phyloP scores from a whole-genome alignment of 129 eudicot genomes.

The Flaveria sonorensis region DNA sequence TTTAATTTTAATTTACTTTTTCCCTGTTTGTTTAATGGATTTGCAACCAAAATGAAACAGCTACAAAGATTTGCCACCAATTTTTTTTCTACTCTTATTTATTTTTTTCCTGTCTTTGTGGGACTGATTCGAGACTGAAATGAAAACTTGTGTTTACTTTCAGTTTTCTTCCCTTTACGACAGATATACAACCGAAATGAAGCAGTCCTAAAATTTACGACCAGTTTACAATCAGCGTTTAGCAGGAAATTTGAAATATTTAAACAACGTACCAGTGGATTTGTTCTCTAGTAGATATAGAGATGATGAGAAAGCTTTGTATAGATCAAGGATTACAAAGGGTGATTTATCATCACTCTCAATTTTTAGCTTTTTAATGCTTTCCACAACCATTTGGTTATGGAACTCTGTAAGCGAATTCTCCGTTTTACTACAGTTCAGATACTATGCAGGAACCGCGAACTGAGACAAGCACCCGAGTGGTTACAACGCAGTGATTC shows the following conservation, averaged over 20 bases:
- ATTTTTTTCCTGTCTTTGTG: no score
- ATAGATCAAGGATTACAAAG: slow-evolving; percentile 53
- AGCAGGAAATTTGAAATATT: neutral
- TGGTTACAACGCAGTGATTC: slow-evolving; percentile 55
- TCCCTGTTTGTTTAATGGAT: no score
- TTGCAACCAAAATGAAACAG: no score
- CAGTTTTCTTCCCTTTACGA: no score
- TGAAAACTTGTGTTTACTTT: no score
- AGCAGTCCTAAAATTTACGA: no score
- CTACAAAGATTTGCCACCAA: no score
- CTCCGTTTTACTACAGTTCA: slow-evolving; percentile 45
- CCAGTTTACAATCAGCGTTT: no score
- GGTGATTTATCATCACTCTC: slow-evolving; percentile 25
- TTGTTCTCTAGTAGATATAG: slow-evolving; percentile 29
- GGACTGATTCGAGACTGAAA: no score
- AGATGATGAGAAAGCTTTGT: slow-evolving; percentile 51
- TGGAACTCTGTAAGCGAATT: slow-evolving; percentile 45
- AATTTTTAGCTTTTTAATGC: slow-evolving; percentile 37
- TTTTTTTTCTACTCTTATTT: no score
- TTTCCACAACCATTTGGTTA: slow-evolving; percentile 47
- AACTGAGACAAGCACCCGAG: slow-evolving; percentile 67
- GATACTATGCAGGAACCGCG: slow-evolving; percentile 35
- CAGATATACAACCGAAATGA: no score
- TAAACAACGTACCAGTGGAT: slow-evolving; percentile 34
- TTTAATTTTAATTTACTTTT: no score